Evolutionary conservation across 1,284 basidiomycete species (phyloP).

Genomic region (Apiotrichum sp.): DNA sequence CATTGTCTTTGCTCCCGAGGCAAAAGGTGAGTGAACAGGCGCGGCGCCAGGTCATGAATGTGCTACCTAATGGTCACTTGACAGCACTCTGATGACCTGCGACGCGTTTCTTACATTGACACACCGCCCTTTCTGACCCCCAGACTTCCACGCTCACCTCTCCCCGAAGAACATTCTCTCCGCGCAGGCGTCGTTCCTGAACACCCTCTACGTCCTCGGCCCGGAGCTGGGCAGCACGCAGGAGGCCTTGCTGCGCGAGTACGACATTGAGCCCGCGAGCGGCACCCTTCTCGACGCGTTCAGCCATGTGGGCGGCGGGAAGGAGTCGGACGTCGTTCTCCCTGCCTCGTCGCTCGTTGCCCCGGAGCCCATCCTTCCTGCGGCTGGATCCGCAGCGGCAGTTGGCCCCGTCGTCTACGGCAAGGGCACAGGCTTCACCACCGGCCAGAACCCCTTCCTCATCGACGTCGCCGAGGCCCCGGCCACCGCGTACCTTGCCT

Average conservation of each 20-base stretch:
- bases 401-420: conserved; percentile 10
- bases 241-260: conserved; percentile 53
- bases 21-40: conserved; percentile 58
- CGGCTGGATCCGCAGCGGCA: background rate
- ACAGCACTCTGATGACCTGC: too few species aligned
- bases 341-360: conserved; percentile 66
- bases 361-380: conserved; percentile 48
- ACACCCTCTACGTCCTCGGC: conserved; percentile 77
- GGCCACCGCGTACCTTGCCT: conserved; percentile 51
- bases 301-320: conserved; percentile 39
- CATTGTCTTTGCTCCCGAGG: conserved; percentile 71
- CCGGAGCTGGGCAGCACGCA: conserved; percentile 51
- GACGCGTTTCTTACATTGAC: too few species aligned
- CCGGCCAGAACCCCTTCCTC: conserved; percentile 69
- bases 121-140: background rate
- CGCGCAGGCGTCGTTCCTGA: conserved; percentile 64
- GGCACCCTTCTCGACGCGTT: conserved; percentile 36
- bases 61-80: too few species aligned
- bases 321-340: conserved; percentile 45
- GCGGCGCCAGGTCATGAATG: too few species aligned
- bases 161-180: conserved; percentile 74
- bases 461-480: conserved; percentile 76
- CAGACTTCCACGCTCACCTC: conserved; percentile 50
- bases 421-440: conserved; percentile 48
- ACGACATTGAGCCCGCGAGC: conserved; percentile 49